These are phyloP conservation scores for Scopulariopsis brevicaulis DNA, from an alignment of 2,329 filamentous ascomycete species.

Conservation along the genomic window DNA sequence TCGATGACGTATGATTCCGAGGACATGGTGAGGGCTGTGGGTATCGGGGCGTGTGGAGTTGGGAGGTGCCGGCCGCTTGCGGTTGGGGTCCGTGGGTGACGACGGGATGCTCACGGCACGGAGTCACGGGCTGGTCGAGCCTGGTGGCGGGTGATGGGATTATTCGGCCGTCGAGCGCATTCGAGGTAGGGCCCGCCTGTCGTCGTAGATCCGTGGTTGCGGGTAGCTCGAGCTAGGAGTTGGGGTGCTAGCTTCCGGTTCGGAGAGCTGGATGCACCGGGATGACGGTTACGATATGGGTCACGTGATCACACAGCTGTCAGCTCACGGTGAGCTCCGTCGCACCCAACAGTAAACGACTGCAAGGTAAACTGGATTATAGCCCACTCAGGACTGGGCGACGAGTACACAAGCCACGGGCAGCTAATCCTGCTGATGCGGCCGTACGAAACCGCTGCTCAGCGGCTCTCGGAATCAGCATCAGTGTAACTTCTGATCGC, in stretches of 20 bases:
- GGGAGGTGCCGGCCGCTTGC: background rate
- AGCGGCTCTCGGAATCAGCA: too few species aligned
- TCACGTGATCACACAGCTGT: background rate
- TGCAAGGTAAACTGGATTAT: too few species aligned
- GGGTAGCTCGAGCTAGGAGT: background rate
- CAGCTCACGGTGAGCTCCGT: too few species aligned
- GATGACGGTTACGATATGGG: background rate
- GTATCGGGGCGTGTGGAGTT: background rate
- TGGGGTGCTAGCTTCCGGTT: background rate
- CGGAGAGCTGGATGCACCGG: background rate
- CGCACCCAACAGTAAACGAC: too few species aligned
- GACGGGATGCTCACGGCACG: background rate
- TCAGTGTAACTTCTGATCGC: too few species aligned
- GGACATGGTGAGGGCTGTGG: conserved; percentile 5
- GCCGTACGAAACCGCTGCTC: too few species aligned
- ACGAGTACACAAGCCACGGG: too few species aligned
- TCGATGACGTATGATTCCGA: conserved; percentile 41
- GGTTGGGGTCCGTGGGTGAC: background rate
- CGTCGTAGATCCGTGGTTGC: background rate
- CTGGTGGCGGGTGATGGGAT: background rate
- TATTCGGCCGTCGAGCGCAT: background rate
- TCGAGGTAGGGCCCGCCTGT: background rate
- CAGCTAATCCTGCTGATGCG: too few species aligned
- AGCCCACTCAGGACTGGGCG: too few species aligned
- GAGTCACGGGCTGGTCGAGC: background rate